phyloP scores from a whole-genome alignment of 306 rosid species.

The Pterocarpus macrocarpus region DNA sequence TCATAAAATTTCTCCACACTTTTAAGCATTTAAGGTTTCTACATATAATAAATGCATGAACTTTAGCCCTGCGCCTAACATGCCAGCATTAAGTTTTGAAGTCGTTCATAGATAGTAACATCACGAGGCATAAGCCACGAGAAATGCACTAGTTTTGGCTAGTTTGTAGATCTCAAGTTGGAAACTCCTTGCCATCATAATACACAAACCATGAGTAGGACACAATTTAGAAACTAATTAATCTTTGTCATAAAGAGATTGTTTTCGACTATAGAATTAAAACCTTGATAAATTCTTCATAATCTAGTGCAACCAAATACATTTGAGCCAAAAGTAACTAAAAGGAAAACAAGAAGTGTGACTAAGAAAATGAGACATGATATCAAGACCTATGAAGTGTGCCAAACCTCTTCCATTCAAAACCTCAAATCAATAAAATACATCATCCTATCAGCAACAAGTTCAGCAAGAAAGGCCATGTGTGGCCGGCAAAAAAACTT shows the following conservation, averaged over 20 bases:
- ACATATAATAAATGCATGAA: neutral
- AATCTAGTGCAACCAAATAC: conserved; percentile 23
- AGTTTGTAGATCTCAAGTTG: neutral
- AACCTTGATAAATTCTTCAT: neutral
- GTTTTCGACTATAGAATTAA: conserved; percentile 17
- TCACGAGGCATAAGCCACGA: neutral
- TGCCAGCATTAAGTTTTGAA: neutral
- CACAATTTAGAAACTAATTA: neutral
- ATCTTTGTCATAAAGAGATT: neutral
- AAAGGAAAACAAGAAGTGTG: neutral
- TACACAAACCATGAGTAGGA: neutral
- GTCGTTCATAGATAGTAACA: neutral
- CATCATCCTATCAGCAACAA: neutral
- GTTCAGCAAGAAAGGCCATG: conserved; percentile 16
- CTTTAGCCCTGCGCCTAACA: neutral
- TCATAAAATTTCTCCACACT: neutral
- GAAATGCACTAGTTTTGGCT: neutral
- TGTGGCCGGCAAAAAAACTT: neutral
- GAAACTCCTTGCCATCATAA: neutral
- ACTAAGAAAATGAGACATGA: conserved; percentile 2
- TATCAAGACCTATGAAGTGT: neutral
- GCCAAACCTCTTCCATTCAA: conserved; percentile 32
- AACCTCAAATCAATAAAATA: conserved; percentile 16
- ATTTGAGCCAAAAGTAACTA: neutral
- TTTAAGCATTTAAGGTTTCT: neutral